Base-by-base conservation (phyloP, 306 rosid species). In the Gynostemma pentaphyllum region DNA sequence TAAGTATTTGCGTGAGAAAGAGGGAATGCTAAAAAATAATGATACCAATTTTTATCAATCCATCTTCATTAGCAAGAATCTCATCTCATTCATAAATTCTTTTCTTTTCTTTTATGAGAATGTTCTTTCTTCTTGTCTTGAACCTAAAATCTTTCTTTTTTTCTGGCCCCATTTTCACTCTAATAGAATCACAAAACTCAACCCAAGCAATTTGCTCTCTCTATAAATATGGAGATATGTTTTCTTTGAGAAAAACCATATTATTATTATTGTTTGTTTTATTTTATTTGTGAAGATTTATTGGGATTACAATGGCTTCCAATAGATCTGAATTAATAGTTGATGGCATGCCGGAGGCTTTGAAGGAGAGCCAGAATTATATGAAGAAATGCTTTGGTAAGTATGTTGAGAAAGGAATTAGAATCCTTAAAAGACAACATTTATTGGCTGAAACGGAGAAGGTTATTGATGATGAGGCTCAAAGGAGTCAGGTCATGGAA, bases 311-410 rank as follows among this genome's bases (percentile, higher is more conserved):
- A 70, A 85, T 83, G 88, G 73, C 82, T 70, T 74, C 83, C 28
- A 87, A 57, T 45, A 76, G 83, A 29, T 79, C 90, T 0, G 74
- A 85, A 4, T 81, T 85, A 19, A 68, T 81, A 23, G 81, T 70
- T 4, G 87, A 90, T 7, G 80, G 71, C 69, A 76, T 87, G 87
- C 89, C 91, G 0, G 95, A 90, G n/a, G 97, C 96, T 18, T 70
- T 81, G 74, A 74, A 75, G 75, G 89, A 85, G 65, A 87, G 88
- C 69, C 51, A 85, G 69, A 76, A 78, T 78, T 82, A 83, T 61
- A 87, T 90, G 96, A 87, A 84, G 76, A 83, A 57, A 76, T 87
- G 95, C 74, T 90, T 87, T 67, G 85, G 84, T 5, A 90, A 81
- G 84, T 85, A 73, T 81, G 42, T 83, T 12, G 96, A 78, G 37